Conservation (phyloP, 331 rosid species). For the Saraca asoca region DNA sequence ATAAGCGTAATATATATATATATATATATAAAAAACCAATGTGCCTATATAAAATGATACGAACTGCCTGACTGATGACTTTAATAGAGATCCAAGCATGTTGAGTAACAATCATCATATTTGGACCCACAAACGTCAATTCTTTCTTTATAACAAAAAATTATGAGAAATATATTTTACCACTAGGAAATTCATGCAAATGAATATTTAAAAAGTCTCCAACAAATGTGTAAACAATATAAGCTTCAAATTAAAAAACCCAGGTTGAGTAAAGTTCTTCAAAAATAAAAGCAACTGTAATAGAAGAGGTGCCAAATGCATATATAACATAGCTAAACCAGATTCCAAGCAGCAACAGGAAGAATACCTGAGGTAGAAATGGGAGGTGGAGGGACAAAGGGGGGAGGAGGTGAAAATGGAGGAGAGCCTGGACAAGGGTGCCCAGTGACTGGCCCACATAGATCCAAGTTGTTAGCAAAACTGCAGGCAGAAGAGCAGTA, state of each 20-base stretch:
- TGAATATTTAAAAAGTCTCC: neutral
- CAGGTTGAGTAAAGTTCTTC: neutral
- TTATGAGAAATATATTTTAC: too few species aligned
- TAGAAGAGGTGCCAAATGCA: neutral
- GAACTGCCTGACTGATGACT: neutral
- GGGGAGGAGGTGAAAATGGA: slow-evolving; percentile 99
- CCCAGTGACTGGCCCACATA: slow-evolving; percentile 96
- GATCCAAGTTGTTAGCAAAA: slow-evolving; percentile 89
- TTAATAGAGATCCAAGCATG: slow-evolving; percentile 1
- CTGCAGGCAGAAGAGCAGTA: slow-evolving; percentile 46
- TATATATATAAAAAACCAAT: too few species aligned
- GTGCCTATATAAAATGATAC: neutral
- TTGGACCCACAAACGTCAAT: neutral
- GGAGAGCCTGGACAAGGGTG: slow-evolving; percentile 99
- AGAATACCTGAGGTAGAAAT: slow-evolving; percentile 74
- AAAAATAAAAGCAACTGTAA: neutral
- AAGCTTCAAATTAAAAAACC: neutral
- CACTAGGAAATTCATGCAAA: neutral
- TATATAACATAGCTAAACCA: neutral
- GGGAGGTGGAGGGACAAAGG: slow-evolving; percentile 93
- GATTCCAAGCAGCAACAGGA: neutral
- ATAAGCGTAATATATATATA: neutral
- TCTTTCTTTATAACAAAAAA: too few species aligned
- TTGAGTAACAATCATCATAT: neutral
- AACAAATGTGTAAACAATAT: neutral